A percentile compares a stretch with the other conserved stretches of the same genome.
These are phyloP conservation scores for Isatis lusitanica DNA, from an alignment of 441 rosid genomes.

Conservation along the genomic window DNA sequence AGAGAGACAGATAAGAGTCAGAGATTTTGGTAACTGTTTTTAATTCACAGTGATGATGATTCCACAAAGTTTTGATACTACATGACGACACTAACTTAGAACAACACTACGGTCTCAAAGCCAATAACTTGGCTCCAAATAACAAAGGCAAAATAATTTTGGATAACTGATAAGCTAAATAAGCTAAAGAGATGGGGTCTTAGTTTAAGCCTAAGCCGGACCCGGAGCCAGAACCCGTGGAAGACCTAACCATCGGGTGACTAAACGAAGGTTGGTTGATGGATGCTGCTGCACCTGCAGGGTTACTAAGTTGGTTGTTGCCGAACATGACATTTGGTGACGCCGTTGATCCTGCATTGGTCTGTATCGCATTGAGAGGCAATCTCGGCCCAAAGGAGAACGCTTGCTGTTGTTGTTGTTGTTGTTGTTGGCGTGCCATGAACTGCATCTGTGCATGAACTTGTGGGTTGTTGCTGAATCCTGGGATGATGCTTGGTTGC, in stretches of 20 bases:
- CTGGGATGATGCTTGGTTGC: slow-evolving; percentile 61
- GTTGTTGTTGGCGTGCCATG: slow-evolving; percentile 63
- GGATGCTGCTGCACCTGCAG: slow-evolving; percentile 31
- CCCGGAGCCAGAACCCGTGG: slow-evolving; percentile 51
- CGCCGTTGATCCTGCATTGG: slow-evolving; percentile 73
- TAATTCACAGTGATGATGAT: slow-evolving; percentile 25
- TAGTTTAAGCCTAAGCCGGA: slow-evolving; percentile 52
- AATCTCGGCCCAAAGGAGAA: slow-evolving; percentile 76
- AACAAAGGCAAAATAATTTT: slow-evolving; percentile 13
- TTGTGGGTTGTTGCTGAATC: slow-evolving; percentile 55
- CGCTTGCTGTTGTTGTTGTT: slow-evolving; percentile 37
- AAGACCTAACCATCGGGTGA: slow-evolving; percentile 39
- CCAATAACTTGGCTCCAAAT: slow-evolving; percentile 18
- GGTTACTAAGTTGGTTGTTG: slow-evolving; percentile 52
- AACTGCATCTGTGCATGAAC: slow-evolving; percentile 73
- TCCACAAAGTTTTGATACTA: slow-evolving; percentile 10
- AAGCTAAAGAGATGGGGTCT: slow-evolving; percentile 27
- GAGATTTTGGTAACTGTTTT: slow-evolving; percentile 19
- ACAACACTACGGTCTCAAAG: slow-evolving; percentile 34
- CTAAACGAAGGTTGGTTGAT: slow-evolving; percentile 36
- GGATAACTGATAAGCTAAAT: slow-evolving; percentile 25
- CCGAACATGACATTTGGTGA: slow-evolving; percentile 69
- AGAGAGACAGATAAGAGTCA: not conserved
- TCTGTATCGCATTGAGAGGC: slow-evolving; percentile 71
- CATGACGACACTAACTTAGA: slow-evolving; percentile 27